These are phyloP conservation scores for Postia placenta DNA, from an alignment of 768 basidiomycete genomes.

Conservation along the genomic window DNA sequence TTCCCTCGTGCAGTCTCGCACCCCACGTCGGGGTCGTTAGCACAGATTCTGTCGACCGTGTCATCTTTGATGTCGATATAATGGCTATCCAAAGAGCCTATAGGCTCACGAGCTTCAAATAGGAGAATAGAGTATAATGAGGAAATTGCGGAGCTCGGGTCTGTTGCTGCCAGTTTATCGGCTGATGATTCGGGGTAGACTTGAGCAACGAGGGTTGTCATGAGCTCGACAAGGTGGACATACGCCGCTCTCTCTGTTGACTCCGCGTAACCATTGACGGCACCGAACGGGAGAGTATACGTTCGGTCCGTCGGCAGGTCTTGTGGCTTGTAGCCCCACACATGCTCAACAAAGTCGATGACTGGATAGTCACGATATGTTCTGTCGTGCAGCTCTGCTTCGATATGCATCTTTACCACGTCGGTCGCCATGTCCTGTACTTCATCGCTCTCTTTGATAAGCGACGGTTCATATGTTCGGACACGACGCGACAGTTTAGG, in stretches of 20 bases:
- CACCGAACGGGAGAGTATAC: neutral
- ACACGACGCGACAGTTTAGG: neutral
- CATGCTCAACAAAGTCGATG: neutral
- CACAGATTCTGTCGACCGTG: neutral
- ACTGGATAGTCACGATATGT: conserved; percentile 2
- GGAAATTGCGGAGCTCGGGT: neutral
- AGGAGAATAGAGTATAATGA: no score
- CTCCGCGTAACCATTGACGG: neutral
- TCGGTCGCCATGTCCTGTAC: neutral
- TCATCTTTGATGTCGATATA: neutral
- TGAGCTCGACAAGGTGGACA: neutral
- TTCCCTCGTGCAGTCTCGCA: neutral
- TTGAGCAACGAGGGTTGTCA: neutral
- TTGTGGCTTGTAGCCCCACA: neutral
- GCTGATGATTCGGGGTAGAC: neutral
- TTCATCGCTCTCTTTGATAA: neutral
- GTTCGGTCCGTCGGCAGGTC: neutral
- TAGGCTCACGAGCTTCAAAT: no score
- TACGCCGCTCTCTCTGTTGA: neutral
- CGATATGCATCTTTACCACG: neutral
- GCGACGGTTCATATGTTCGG: neutral
- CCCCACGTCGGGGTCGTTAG: neutral
- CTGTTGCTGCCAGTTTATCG: neutral
- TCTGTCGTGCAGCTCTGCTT: neutral
- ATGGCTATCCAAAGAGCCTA: neutral